Evolutionary conservation across 2,329 filamentous ascomycete species (phyloP), one percentile per base, ranked within the genome.

Genomic region (Sphaerulina vaccinii): DNA sequence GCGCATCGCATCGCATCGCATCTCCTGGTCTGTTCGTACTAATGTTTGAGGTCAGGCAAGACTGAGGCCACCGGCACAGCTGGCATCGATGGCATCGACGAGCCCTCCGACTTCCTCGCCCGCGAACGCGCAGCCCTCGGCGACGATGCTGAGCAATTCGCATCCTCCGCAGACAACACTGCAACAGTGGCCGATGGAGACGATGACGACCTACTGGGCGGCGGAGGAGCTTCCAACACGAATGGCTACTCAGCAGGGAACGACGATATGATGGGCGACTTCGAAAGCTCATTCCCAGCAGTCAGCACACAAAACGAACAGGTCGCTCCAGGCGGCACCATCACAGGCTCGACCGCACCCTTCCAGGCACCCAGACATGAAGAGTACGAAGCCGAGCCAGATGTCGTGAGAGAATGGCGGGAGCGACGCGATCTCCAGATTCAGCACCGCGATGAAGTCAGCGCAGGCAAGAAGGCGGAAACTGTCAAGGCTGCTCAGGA

Each of bases 131-230:
- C 90, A 56, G 74, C 86, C 15, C 83, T 99, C 6, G 93, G 93
- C 60, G 93, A 96, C 58, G 93, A 97, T 71, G 93, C 93, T 55
- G 82, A 90, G 64, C 88, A 91, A 75, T 99, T 99, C 71, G 80
- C 86, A 58, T 87, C 88, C 24, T 80, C 83, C 55, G 84, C 86
- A 66, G 89, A 95, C 71, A 76, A 76, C 68, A 76, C 80, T 52
- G 79, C 80, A 51, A 80, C 79, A 59, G 84, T 86, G 62, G 76
- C 82, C 39, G 74, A 64, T 59, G 79, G 75, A 48, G 83, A 86
- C 58, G 87, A 88, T 60, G 65, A 64, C 41, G 62, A 93, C 66
- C 76, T 95, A 53, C 79, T 91, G 45, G 83, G 83, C 42, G 84
- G 82, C 42, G 85, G 78, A 58, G 79, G 74, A 49, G 33, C 47